These are phyloP conservation scores for Lepiota brunneoincarnata DNA, from an alignment of 768 basidiomycete species.

Conservation along the genomic window DNA sequence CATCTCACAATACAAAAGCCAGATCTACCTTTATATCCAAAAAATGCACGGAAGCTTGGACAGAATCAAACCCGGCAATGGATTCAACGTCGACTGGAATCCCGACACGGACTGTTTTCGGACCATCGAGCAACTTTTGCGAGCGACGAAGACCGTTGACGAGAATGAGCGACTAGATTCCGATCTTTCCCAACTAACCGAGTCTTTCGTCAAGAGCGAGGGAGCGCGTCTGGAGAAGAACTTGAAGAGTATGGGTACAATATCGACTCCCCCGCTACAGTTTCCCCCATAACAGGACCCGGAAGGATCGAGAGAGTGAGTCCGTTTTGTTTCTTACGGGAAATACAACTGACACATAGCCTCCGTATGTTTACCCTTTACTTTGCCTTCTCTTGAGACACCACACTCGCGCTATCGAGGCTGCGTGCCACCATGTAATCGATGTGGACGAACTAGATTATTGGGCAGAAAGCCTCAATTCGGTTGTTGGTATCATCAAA, in stretches of 20 bases:
- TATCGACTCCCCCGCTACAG: constrained; percentile 32
- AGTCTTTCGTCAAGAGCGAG: constrained; percentile 25
- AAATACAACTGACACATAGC: neutral
- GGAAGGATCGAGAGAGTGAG: constrained; percentile 35
- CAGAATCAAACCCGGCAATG: constrained; percentile 29
- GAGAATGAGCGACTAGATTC: constrained; percentile 24
- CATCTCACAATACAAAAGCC: constrained; percentile 31
- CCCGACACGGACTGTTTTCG: constrained; percentile 30
- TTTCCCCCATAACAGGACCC: constrained; percentile 29
- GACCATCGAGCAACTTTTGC: constrained; percentile 31
- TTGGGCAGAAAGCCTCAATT: constrained; percentile 28
- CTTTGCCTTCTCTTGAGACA: constrained; percentile 32
- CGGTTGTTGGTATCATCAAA: constrained; percentile 27
- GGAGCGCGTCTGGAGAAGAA: constrained; percentile 29
- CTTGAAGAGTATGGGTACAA: constrained; percentile 29
- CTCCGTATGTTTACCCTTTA: constrained; percentile 33
- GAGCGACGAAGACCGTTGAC: constrained; percentile 28
- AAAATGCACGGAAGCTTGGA: constrained; percentile 28
- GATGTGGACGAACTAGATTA: constrained; percentile 28
- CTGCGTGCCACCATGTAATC: constrained; percentile 33
- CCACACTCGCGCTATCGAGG: constrained; percentile 28
- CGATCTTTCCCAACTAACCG: constrained; percentile 25
- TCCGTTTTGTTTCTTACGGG: neutral
- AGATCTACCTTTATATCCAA: constrained; percentile 30
- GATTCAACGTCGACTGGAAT: constrained; percentile 31